Base-by-base conservation (phyloP, 305 asterid species). In the Caryopteris hybrid region DNA sequence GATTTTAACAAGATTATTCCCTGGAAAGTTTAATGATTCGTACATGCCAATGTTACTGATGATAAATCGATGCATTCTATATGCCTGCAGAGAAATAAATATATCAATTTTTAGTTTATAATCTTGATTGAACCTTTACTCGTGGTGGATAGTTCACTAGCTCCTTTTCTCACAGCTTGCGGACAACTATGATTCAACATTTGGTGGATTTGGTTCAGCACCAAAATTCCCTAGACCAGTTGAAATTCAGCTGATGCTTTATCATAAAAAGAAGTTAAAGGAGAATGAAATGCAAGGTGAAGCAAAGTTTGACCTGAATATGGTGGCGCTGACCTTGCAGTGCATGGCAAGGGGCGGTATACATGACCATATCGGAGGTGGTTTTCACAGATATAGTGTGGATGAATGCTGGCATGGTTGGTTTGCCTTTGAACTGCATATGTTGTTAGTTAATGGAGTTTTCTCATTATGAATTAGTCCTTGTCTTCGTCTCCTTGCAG, bases 181-280 rank as follows among this genome's bases (percentile, higher is more conserved):
- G 3, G 96, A 87, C 69, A 88, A 78, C 68, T 93, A 73, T 31
- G 99, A 90, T 68, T 55, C 94, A 5, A 76, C 80, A 76, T 84
- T 77, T 66, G 99, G 97, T 61, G 99, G 99, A 48, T 93, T 93
- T 68, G 95, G 97, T 39, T 84, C 96, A 6, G 96, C 97, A 0
- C 99, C 99, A n/a, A 93, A 93, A 78, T 93, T 93, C 68, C 99
- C 99, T 2, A 83, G 99, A 69, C 99, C 97, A 0, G 96, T 90
- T 22, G 99, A 93, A 84, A 80, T 87, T 61, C 94, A 89, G 73
- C 74, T 93, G 64, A 88, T 93, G 97, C 95, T 93, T 68, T 90
- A 90, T 75, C 83, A 82, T 69, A 81, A 82, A 50, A 93, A 83
- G 82, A 93, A 83, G 85, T 77, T 86, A 9, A 81, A 74, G 76